phyloP scores from a whole-genome alignment of 1,284 basidiomycete species.

The Sphaerobolus stellatus region DNA sequence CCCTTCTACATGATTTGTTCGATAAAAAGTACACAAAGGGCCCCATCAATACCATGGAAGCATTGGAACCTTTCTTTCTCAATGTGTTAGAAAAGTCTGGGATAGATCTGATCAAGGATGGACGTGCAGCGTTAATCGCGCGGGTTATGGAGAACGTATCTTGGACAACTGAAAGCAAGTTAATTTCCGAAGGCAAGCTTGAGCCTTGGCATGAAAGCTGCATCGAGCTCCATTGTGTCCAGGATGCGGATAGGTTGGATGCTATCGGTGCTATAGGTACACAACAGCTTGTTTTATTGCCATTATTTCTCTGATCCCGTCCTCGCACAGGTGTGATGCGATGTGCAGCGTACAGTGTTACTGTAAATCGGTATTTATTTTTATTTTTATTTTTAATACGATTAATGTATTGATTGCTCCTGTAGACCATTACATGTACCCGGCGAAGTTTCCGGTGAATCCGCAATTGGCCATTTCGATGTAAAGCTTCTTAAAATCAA shows the following conservation, averaged over 20 bases:
- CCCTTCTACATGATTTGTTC: conserved; percentile 85
- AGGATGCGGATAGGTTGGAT: conserved; percentile 90
- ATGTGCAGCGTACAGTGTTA: conserved; percentile 79
- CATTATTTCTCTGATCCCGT: neutral
- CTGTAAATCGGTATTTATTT: conserved; percentile 54
- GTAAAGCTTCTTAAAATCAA: conserved; percentile 82
- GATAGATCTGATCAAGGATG: conserved; percentile 58
- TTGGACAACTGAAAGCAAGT: conserved; percentile 82
- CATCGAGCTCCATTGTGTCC: conserved; percentile 83
- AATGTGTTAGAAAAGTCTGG: conserved; percentile 39
- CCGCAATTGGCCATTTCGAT: conserved; percentile 82
- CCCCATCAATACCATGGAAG: conserved; percentile 59
- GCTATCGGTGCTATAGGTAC: conserved; percentile 93
- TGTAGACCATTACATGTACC: conserved; percentile 67
- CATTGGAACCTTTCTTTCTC: conserved; percentile 68
- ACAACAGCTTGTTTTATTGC: neutral
- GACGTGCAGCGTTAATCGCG: conserved; percentile 54
- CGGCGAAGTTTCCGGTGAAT: conserved; percentile 45
- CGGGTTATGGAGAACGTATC: conserved; percentile 79
- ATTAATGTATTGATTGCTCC: conserved; percentile 10
- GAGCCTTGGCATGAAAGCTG: conserved; percentile 76
- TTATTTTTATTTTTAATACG: neutral
- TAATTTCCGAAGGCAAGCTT: conserved; percentile 54
- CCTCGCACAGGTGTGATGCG: conserved; percentile 70
- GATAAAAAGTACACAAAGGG: conserved; percentile 80